Base-by-base conservation (phyloP, 2,329 filamentous ascomycete species). In the Penicillium sp. region DNA sequence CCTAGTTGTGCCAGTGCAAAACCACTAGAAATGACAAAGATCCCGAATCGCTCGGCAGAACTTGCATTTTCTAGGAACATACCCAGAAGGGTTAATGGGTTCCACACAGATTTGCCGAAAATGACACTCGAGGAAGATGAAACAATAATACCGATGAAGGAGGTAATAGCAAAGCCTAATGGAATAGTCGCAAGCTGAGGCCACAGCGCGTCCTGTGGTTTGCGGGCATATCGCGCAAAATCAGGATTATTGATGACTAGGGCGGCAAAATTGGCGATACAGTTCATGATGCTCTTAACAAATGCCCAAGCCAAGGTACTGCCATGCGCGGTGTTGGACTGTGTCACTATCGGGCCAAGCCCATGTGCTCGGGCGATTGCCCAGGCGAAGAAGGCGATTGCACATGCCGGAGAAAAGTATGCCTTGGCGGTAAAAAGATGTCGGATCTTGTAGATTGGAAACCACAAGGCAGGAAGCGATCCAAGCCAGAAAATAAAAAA, bases 1-100 rank as follows among this genome's bases (percentile, higher is more conserved):
- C 88, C 89, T 1, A 93, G 80, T 70, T 92, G 89, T 5, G 90
- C 89, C 5, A 93, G 81, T 0, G 88, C 80, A 60, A 90, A 90
- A 2, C 84, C 84, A 1, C 76, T 61, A 0, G 85, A 78, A 56
- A 90, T 88, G 51, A 90, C 76, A 62, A 90, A 90, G 43, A 89
- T 85, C 37, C 87, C 88, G 41, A 88, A 88, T 21, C 88, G 39
- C 17, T 55, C 50, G 5, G 49, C 52, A 7, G 52, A 53, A 17
- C 21, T 54, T 10, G 55, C 52, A 50, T 42, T 18, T 20, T 50
- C 41, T 7, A 50, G 29, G 24, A 42, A 62, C 36, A 55, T 52
- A 15, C 52, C 49, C 13, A 51, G 23, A 9, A 55, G 45, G 4
- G 52, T 55, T 17, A 55, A 43, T 8, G 52, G 52, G 30, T 51